Conservation (phyloP, 345 rosid genomes). For the Linum tenue region DNA sequence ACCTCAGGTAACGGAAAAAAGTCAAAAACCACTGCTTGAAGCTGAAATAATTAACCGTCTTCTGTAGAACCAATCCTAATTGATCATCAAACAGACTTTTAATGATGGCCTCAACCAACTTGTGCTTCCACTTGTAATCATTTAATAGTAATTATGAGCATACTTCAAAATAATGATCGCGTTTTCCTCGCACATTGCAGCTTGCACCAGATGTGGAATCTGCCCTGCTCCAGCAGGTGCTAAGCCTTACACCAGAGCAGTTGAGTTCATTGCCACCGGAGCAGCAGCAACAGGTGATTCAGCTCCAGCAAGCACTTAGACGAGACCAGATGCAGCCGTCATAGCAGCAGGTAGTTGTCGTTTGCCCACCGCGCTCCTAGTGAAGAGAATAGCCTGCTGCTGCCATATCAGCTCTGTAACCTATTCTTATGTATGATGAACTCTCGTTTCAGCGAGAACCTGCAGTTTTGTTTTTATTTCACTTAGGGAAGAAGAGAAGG, state of each 20-base stretch:
- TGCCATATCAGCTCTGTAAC: too few species aligned
- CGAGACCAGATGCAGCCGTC: slow-evolving; percentile 2
- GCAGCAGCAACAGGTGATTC: slow-evolving; percentile 10
- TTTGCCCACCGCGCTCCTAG: too few species aligned
- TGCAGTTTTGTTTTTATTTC: too few species aligned
- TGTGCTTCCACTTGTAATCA: too few species aligned
- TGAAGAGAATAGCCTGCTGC: too few species aligned
- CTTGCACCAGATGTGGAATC: neutral
- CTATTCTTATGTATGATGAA: too few species aligned
- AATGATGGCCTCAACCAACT: too few species aligned
- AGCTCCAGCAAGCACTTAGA: slow-evolving; percentile 7
- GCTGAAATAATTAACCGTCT: neutral
- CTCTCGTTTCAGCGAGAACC: too few species aligned
- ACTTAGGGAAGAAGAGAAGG: too few species aligned
- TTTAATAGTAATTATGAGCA: neutral
- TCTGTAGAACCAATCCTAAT: too few species aligned
- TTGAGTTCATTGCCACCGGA: slow-evolving; percentile 7
- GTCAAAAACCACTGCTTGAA: neutral
- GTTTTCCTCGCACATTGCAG: neutral
- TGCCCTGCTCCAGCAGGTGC: slow-evolving; percentile 6
- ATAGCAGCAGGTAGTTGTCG: neutral
- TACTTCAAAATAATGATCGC: neutral
- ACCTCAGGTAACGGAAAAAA: slow-evolving; percentile 33
- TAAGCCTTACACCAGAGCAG: slow-evolving; percentile 9
- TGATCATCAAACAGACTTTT: too few species aligned